Base-by-base conservation (phyloP, 176 grass and related monocot species). In the Musa acuminata region DNA sequence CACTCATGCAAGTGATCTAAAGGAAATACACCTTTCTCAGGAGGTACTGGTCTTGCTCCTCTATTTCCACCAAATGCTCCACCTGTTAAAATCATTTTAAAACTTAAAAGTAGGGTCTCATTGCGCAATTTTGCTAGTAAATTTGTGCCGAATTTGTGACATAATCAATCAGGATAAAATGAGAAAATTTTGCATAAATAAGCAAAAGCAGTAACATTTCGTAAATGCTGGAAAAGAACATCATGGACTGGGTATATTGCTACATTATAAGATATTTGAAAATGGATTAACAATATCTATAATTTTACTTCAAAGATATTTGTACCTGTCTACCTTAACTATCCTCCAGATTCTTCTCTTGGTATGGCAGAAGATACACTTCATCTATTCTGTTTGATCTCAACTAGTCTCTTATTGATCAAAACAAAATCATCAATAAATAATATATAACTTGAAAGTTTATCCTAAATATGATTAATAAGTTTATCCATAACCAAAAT, bases 11-110 rank as follows among this genome's bases (percentile, higher is more conserved):
- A 76, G 77, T 97, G 90, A 82, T 97, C 87, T 55, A 97, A 66
- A 55, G 94, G 87, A 73, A 98, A 98, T 72, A 93, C 75, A n/a
- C 90, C 94, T 87, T 97, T 98, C 79, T 93, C 90, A 60, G 90
- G 94, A 84, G 94, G 87, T 9, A 98, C 82, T 75, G 87, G 90
- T 64, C 86, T 93, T 72, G 81, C 83, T 54, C 90, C 88, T 69
- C 90, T 81, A 79, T 88, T 98, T 83, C 94, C 90, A 88, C 87
- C 90, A 85, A 93, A 98, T 48, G 90, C 85, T 23, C 94, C 90
- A 62, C 94, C 88, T 96, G 69, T 74, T 49, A 82, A 27, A 86
- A 84, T 3, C n/a, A 63, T 67, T 13, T 29, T 20, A 16, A 77
- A 51, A 27, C 16, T 51, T 10, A 64, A 20, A 20, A 16, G 13